Evolutionary conservation across 2,329 filamentous ascomycete species (phyloP).

Genomic region (Aspergillus cejpii): DNA sequence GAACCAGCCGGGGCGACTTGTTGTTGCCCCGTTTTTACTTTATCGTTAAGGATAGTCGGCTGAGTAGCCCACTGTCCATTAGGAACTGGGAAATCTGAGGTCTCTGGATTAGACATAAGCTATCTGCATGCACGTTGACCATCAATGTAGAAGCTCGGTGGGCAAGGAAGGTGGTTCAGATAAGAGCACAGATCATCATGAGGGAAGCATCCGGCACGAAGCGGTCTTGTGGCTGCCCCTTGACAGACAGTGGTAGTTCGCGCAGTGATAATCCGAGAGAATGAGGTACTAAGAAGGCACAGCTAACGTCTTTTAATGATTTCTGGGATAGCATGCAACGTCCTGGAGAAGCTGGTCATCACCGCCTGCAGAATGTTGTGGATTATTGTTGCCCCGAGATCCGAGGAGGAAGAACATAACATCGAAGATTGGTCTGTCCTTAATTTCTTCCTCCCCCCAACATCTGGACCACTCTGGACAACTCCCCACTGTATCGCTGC

Average conservation of each 20-base stretch:
- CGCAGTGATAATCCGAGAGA: neutral
- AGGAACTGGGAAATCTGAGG: constrained; percentile 20
- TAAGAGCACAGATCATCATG: constrained; percentile 24
- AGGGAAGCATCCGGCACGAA: constrained; percentile 1
- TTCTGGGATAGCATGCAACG: neutral
- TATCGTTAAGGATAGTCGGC: constrained; percentile 16
- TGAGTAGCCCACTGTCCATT: constrained; percentile 22
- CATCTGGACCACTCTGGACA: neutral
- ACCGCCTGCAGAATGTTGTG: constrained; percentile 28
- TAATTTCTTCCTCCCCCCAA: constrained; percentile 3
- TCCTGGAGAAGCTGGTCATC: constrained; percentile 41
- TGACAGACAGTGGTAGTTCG: neutral
- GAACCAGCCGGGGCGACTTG: constrained; percentile 19
- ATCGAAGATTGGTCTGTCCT: constrained; percentile 3
- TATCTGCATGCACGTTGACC: constrained; percentile 39
- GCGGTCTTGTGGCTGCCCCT: neutral
- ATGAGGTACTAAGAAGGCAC: neutral
- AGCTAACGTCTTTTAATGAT: neutral
- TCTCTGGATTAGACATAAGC: constrained; percentile 33
- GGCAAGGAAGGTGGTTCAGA: constrained; percentile 16
- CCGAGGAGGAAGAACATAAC: constrained; percentile 10
- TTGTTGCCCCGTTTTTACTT: constrained; percentile 13
- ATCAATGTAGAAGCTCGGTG: constrained; percentile 7
- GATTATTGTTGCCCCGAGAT: constrained; percentile 33
- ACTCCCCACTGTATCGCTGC: no score